phyloP scores from a whole-genome alignment of 768 basidiomycete species.

The Agaricus blazei region DNA sequence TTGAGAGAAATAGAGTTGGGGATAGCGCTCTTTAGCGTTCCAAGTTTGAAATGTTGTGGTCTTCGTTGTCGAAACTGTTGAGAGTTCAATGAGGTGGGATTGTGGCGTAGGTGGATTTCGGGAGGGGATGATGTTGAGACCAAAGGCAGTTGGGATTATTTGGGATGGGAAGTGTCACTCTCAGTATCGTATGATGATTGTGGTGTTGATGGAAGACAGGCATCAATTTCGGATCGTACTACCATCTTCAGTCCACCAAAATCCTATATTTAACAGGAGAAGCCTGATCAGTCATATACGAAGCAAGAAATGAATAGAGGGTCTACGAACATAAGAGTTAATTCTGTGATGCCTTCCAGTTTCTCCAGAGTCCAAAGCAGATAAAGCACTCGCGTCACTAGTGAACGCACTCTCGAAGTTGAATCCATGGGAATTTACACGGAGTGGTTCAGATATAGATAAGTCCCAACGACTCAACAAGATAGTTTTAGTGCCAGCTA shows the following conservation, averaged over 20 bases:
- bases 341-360: conserved; percentile 47
- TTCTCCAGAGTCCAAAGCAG: conserved; percentile 32
- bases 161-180: background rate
- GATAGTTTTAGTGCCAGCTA: conserved; percentile 46
- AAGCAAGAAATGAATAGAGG: background rate
- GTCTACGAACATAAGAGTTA: conserved; percentile 39
- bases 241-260: conserved; percentile 22
- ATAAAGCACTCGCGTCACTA: conserved; percentile 6
- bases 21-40: conserved; percentile 59
- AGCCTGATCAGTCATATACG: background rate
- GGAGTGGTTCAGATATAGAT: conserved; percentile 20
- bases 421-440: conserved; percentile 37
- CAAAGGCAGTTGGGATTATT: background rate
- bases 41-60: background rate
- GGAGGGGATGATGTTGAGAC: conserved; percentile 4
- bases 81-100: conserved; percentile 4
- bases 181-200: conserved; percentile 16
- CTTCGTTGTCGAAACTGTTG: conserved; percentile 1
- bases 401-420: conserved; percentile 52
- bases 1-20: conserved; percentile 67
- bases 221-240: conserved; percentile 24
- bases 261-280: background rate
- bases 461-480: conserved; percentile 49
- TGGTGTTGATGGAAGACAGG: conserved; percentile 15
- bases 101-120: conserved; percentile 1